These are phyloP conservation scores for Mallotus repandus DNA, from an alignment of 441 rosid species.

Conservation along the genomic window DNA sequence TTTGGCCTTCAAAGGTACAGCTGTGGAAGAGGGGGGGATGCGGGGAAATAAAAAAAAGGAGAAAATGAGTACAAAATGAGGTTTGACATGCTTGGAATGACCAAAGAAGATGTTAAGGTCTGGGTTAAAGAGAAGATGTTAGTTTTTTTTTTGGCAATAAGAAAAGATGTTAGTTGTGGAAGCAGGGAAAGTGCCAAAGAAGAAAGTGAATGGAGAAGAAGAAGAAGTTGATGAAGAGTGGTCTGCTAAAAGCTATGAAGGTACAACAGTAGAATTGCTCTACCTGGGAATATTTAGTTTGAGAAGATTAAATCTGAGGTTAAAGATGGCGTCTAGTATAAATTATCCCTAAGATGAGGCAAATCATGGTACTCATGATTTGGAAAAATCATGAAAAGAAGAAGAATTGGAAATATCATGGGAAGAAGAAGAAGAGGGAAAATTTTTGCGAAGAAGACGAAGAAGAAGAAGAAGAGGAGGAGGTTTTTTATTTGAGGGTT, in stretches of 20 bases:
- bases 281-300: slow-evolving; percentile 58
- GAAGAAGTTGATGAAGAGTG: slow-evolving; percentile 48
- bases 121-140: slow-evolving; percentile 63
- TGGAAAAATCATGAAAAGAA: no score
- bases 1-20: slow-evolving; percentile 20
- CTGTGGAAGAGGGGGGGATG: slow-evolving; percentile 48
- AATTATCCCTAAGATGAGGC: slow-evolving; percentile 54
- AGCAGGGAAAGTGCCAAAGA: slow-evolving; percentile 44
- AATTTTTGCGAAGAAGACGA: no score
- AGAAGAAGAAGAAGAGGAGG: no score
- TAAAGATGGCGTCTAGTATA: slow-evolving; percentile 57
- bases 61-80: slow-evolving; percentile 53
- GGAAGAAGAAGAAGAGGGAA: no score
- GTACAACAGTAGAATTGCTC: slow-evolving; percentile 50
- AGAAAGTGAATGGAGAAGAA: slow-evolving; percentile 10
- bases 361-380: no score
- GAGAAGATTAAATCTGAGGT: slow-evolving; percentile 66
- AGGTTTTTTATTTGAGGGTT: no score
- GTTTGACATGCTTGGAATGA: slow-evolving; percentile 77
- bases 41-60: slow-evolving; percentile 60
- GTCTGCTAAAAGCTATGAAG: slow-evolving; percentile 56
- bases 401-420: no score
- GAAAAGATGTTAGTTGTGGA: slow-evolving; percentile 57
- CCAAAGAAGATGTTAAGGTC: slow-evolving; percentile 54
- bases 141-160: no score